Evolutionary conservation across 768 basidiomycete genomes (phyloP).

Genomic region (Pulveroboletus frians): DNA sequence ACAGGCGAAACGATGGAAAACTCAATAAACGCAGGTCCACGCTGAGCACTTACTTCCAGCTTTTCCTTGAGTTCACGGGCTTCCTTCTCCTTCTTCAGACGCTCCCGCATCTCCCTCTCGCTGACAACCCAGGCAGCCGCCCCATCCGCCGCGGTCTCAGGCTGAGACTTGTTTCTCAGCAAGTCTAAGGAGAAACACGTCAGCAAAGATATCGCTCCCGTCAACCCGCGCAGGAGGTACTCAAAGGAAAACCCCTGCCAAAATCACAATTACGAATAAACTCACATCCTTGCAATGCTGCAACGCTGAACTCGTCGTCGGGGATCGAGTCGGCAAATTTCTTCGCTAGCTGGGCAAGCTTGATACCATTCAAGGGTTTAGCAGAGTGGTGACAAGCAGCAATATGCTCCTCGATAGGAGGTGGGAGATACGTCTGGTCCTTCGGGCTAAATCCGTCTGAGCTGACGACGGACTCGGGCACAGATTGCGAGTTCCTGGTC

Average conservation of each 20-base stretch:
- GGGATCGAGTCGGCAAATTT: slow-evolving; percentile 78
- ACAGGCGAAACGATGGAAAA: slow-evolving; percentile 12
- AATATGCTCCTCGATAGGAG: slow-evolving; percentile 58
- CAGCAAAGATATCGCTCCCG: slow-evolving; percentile 22
- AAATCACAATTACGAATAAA: slow-evolving; percentile 25
- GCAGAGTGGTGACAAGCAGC: slow-evolving; percentile 55
- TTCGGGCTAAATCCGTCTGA: slow-evolving; percentile 42
- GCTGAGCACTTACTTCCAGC: slow-evolving; percentile 48
- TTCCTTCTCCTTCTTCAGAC: slow-evolving; percentile 69
- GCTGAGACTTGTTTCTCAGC: slow-evolving; percentile 79
- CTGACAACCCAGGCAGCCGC: slow-evolving; percentile 67
- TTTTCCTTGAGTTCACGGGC: slow-evolving; percentile 64
- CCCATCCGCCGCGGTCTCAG: slow-evolving; percentile 66
- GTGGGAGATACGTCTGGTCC: slow-evolving; percentile 59
- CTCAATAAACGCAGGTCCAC: slow-evolving; percentile 13
- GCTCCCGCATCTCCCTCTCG: slow-evolving; percentile 72
- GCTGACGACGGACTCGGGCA: slow-evolving; percentile 14
- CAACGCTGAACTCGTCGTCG: slow-evolving; percentile 83
- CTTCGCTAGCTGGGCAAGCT: slow-evolving; percentile 66
- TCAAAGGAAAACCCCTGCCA: background rate
- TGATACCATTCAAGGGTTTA: slow-evolving; percentile 59
- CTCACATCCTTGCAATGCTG: slow-evolving; percentile 87
- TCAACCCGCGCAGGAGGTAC: slow-evolving; percentile 15
- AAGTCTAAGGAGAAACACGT: slow-evolving; percentile 46
- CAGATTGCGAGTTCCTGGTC: slow-evolving; percentile 25